phyloP scores from a whole-genome alignment of 257 asterid genomes.

The Plantago ovata region DNA sequence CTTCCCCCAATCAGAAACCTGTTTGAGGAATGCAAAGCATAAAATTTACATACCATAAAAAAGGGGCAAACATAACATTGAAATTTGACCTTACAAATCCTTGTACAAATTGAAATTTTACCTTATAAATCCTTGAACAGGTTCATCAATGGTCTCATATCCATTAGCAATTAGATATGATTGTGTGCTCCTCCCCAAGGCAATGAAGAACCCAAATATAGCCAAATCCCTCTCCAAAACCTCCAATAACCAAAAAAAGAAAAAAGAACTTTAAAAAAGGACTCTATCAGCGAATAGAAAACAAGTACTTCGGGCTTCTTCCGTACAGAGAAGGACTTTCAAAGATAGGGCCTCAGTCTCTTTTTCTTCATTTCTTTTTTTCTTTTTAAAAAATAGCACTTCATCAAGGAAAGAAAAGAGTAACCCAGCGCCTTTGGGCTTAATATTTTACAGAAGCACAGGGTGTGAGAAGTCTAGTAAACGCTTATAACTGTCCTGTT shows the following conservation, averaged over 20 bases:
- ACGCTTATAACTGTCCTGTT: conserved; percentile 9
- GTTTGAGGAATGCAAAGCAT: conserved; percentile 25
- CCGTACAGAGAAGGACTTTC: too few relatives aligned
- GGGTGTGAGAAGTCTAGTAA: not conserved
- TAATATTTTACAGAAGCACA: conserved; percentile 10
- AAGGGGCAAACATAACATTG: conserved; percentile 19
- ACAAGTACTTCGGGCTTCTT: too few relatives aligned
- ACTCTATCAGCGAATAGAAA: too few relatives aligned
- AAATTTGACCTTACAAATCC: conserved; percentile 69
- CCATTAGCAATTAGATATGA: conserved; percentile 73
- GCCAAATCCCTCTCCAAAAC: conserved; percentile 93
- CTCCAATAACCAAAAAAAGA: conserved; percentile 34
- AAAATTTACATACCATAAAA: not conserved
- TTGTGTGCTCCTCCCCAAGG: conserved; percentile 89
- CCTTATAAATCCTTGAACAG: conserved; percentile 81
- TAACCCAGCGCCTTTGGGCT: not conserved
- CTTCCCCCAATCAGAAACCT: conserved; percentile 95
- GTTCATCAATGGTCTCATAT: conserved; percentile 53
- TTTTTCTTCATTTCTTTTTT: too few relatives aligned
- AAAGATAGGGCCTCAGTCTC: too few relatives aligned
- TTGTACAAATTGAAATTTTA: conserved; percentile 28
- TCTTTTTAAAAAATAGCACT: conserved; percentile 10
- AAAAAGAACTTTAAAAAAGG: not conserved
- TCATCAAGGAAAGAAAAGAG: conserved; percentile 14
- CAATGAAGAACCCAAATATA: conserved; percentile 93